Evolutionary conservation across 345 rosid species (phyloP).

Genomic region (Euclidium syriacum): DNA sequence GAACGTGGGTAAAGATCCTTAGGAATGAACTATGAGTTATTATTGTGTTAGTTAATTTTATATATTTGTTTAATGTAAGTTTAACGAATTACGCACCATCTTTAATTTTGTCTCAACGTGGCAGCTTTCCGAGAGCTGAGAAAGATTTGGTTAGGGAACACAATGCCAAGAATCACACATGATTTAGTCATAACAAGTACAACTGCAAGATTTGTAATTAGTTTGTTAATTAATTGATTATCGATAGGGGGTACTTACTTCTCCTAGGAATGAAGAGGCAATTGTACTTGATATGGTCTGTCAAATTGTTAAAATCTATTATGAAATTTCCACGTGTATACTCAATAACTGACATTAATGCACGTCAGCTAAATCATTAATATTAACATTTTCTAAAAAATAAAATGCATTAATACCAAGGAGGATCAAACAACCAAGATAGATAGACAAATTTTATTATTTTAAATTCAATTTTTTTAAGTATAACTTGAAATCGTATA

Average conservation of each 20-base stretch:
- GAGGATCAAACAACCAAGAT: too few species aligned
- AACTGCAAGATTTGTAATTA: neutral
- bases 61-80: neutral
- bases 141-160: conserved; percentile 23
- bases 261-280: conserved; percentile 18
- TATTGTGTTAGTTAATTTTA: neutral
- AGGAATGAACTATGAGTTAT: neutral
- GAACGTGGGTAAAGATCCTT: conserved; percentile 1
- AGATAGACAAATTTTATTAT: too few species aligned
- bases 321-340: conserved; percentile 3
- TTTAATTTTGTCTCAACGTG: conserved; percentile 10
- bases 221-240: neutral
- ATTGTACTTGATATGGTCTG: neutral
- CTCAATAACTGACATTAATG: conserved; percentile 4
- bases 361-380: neutral
- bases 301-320: neutral
- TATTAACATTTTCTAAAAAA: neutral
- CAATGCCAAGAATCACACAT: conserved; percentile 23
- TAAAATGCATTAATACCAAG: neutral
- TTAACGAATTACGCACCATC: neutral
- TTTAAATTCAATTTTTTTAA: too few species aligned
- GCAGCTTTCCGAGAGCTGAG: conserved; percentile 14
- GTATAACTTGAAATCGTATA: too few species aligned
- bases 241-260: conserved; percentile 9
- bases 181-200: neutral